Base-by-base conservation (phyloP, 768 basidiomycete species). In the Pulveroboletus sp. region DNA sequence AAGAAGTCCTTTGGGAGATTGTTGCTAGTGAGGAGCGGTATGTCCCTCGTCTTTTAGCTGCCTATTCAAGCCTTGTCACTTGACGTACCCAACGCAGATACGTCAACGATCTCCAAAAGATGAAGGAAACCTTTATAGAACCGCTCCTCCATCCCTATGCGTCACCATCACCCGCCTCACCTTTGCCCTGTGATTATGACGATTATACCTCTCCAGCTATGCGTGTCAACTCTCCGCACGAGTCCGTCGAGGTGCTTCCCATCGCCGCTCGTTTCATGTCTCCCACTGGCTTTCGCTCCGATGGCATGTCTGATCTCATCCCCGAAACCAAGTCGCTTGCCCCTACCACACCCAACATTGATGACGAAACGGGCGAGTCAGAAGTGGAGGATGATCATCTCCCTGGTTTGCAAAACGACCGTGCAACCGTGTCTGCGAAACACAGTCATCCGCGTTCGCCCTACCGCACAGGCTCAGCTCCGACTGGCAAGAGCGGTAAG, bases 1-100 rank as follows among this genome's bases (percentile, higher is more conserved):
- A 97, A 69, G 94, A 97, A 71, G 94, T 97, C 6, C 69, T 97
- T 26, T 96, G 92, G 75, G 94, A 97, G 73, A 97, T 97, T 57
- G 93, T 97, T 43, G 86, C 89, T 28, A 93, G 90, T 57, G 94
- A 97, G 71, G 93, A 97, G 68, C 83, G 93, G 90, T 91, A 61
- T 44, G 80, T 44, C 14, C 41, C 45, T 9, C 37, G 32, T 54
- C 52, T 27, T 36, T 46, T 40, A 17, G 36, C 15, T 40, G 18
- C 37, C 35, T 46, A 63, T 47, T 60, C 54, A 50, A 41, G 8
- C 43, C 9, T 45, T 38, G 14, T 50, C 60, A 10, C 41, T 52
- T 56, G 53, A 55, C 52, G 47, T 50, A n/a, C 43, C 15, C 26
- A 26, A 46, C 44, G 2, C 64, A 96, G 93, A 82, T 97, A 97